A percentile compares a stretch with the other conserved stretches of the same genome.
Evolutionary conservation across 208 protist genomes (phyloP).

Genomic region (Tetramitus jugosus): DNA sequence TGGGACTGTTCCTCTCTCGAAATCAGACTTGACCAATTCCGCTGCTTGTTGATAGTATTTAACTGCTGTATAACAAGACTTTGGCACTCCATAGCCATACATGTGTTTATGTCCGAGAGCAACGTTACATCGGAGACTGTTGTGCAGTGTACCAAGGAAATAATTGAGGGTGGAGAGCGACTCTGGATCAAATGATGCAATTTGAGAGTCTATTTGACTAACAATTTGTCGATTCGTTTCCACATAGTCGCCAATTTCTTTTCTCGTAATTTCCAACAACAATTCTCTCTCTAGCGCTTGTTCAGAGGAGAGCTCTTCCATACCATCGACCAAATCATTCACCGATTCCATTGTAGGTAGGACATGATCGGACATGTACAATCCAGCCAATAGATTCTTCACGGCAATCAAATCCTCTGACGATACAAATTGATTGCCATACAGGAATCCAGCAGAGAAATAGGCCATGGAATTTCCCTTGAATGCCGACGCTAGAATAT

Average conservation of each 20-base stretch:
- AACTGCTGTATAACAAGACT: conserved; percentile 50
- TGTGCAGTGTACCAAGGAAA: not conserved
- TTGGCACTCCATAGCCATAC: conserved; percentile 48
- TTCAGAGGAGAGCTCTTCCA: no score
- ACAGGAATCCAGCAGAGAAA: not conserved
- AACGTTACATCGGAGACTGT: conserved; percentile 48
- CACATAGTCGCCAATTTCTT: not conserved
- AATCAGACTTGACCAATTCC: not conserved
- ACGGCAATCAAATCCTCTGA: not conserved
- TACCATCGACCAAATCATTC: not conserved
- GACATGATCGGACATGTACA: not conserved
- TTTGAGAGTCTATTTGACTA: not conserved
- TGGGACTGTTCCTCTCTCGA: not conserved
- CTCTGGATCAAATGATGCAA: not conserved
- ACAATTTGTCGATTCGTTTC: not conserved
- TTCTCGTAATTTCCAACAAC: not conserved
- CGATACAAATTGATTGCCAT: not conserved
- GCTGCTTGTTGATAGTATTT: conserved; percentile 42
- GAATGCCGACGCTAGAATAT: not conserved
- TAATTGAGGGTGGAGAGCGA: not conserved
- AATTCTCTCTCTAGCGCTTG: no score
- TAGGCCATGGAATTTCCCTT: not conserved
- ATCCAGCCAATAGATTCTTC: no score
- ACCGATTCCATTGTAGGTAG: no score
- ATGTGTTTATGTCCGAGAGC: conserved; percentile 62